Evolutionary conservation across 1,139 yeast genomes (phyloP).

Genomic region (Geotrichum armillariae): DNA sequence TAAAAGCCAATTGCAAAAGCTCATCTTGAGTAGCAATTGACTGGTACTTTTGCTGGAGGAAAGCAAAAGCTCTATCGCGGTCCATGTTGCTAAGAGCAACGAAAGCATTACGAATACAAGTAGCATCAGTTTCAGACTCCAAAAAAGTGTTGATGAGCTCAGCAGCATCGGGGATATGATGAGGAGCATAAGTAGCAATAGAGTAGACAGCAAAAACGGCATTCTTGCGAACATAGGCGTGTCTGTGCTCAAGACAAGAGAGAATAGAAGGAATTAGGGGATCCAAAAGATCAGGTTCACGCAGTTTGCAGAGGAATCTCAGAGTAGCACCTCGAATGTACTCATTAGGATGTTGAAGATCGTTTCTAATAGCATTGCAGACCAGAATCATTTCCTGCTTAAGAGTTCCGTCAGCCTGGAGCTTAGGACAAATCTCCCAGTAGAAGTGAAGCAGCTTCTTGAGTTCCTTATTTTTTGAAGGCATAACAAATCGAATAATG

Average conservation of each 20-base stretch:
- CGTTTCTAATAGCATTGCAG: conserved; percentile 96
- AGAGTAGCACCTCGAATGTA: conserved; percentile 93
- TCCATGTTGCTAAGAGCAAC: conserved; percentile 81
- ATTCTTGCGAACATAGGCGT: conserved; percentile 96
- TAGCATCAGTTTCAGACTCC: conserved; percentile 82
- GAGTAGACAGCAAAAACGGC: conserved; percentile 91
- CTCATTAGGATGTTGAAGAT: conserved; percentile 97
- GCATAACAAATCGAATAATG: conserved; percentile 95
- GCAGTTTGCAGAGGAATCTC: conserved; percentile 84
- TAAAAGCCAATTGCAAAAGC: conserved; percentile 81
- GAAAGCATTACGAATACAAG: conserved; percentile 95
- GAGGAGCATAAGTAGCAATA: conserved; percentile 72
- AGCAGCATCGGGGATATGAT: conserved; percentile 92
- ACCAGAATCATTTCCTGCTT: conserved; percentile 98
- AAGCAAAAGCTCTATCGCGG: conserved; percentile 81
- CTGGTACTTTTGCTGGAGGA: conserved; percentile 69
- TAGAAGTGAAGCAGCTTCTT: conserved; percentile 91
- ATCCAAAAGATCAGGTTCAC: conserved; percentile 91
- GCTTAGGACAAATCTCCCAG: conserved; percentile 98
- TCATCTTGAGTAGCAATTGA: conserved; percentile 75
- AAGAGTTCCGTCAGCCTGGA: conserved; percentile 83
- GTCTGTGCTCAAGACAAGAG: conserved; percentile 90
- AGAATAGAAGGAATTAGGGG: conserved; percentile 93
- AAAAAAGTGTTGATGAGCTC: conserved; percentile 75
- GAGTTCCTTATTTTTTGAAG: conserved; percentile 84